Evolutionary conservation across 345 rosid species (phyloP), one percentile per base, ranked within the genome.

Genomic region (Arabidopsis arenosa): DNA sequence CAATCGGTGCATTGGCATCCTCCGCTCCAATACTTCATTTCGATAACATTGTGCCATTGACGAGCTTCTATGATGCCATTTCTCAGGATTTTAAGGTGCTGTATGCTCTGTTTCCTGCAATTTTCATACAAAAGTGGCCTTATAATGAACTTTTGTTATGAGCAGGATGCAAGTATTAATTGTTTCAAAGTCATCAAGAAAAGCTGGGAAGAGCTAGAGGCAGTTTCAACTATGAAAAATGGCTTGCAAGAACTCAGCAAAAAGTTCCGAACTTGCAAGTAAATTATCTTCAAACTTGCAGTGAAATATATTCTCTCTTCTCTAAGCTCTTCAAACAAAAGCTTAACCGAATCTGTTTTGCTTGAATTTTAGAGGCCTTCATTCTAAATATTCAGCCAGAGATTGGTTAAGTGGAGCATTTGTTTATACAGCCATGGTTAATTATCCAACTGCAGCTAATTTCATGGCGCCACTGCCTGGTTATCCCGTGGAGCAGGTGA

Each of bases 1-100:
- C 93, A 14, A 68, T 89, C n/a, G 97, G 90, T 64, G 93, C 97
- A 21, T 69, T 90, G 76, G 93, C 96, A 56, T 90, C 97, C 40
- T 92, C 93, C 5, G 93, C 96, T 28, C 96, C 97, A 15, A 79
- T 92, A 64, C 60, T 92, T 49, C 88, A 89, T 69, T 90, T 92
- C 28, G 93, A 89, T 72, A 81, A 85, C 57, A 84, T 90, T 2
- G 81, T 87, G 71, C 95, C 95, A 10, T 75, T 84, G 80, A 78
- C 94, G 11, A 87, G 94, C 81, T 91, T 91, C 80, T 86, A 85
- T 32, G 94, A 91, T 78, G 89, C 87, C 73, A 84, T 89, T 57
- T 85, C 94, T 66, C 83, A 82, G 59, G 94, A 91, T 79, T 89
- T 80, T 77, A 91, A 89, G 94, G 93, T 77, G 11, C 0, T 63